phyloP scores from a whole-genome alignment of 805 yeast genomes.

The Candida qinlingensis region DNA sequence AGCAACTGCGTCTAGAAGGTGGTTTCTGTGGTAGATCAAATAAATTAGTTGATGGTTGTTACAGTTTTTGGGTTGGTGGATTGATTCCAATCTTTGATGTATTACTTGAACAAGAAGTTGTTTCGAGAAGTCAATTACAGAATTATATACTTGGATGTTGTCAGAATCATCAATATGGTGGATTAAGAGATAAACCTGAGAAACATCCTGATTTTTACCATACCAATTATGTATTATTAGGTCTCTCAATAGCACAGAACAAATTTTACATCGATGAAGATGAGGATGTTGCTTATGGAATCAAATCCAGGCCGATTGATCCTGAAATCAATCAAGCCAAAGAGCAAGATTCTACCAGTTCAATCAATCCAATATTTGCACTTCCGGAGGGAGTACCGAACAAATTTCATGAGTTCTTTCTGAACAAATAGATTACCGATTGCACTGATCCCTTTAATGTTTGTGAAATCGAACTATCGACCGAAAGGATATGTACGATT shows the following conservation, averaged over 20 bases:
- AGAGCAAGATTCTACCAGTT: conserved; percentile 18
- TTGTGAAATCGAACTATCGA: too few species aligned
- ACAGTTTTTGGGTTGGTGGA: conserved; percentile 94
- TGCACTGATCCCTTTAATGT: too few species aligned
- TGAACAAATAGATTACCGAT: too few species aligned
- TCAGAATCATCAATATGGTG: conserved; percentile 58
- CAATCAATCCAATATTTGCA: conserved; percentile 56
- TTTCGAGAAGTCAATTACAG: conserved; percentile 54
- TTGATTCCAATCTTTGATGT: conserved; percentile 58
- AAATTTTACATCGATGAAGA: conserved; percentile 5
- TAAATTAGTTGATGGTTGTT: conserved; percentile 94
- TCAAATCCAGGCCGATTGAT: conserved; percentile 7
- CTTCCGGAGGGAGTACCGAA: conserved; percentile 42
- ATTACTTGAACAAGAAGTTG: conserved; percentile 32
- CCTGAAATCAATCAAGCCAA: conserved; percentile 15
- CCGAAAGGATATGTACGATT: too few species aligned
- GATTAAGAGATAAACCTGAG: conserved; percentile 86
- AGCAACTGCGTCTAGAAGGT: conserved; percentile 74
- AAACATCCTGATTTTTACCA: conserved; percentile 81
- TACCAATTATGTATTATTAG: conserved; percentile 78
- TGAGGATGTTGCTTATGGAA: not conserved
- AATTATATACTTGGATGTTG: conserved; percentile 72
- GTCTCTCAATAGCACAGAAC: conserved; percentile 40
- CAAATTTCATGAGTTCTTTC: conserved; percentile 18
- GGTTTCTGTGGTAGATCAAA: conserved; percentile 89